Percentiles rank a stretch among this genome's conserved stretches.
These are phyloP conservation scores for Tricholoma saponaceum DNA, from an alignment of 768 basidiomycete genomes.

Conservation along the genomic window DNA sequence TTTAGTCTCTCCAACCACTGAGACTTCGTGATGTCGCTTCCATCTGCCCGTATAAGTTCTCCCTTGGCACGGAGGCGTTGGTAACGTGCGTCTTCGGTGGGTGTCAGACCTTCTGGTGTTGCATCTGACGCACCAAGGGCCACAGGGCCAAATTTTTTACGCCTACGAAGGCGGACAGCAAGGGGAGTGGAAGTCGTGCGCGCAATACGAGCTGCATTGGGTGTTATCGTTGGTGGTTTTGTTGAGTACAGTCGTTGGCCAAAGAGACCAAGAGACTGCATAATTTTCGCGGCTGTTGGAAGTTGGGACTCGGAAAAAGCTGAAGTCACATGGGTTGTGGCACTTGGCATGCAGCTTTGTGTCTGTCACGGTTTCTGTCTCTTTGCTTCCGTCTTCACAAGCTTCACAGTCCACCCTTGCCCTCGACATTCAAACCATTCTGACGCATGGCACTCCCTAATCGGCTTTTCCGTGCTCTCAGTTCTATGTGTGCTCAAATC, in stretches of 20 bases:
- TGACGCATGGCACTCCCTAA: slow-evolving; percentile 35
- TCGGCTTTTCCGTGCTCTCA: slow-evolving; percentile 46
- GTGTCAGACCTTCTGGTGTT: slow-evolving; percentile 54
- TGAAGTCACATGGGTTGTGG: slow-evolving; percentile 13
- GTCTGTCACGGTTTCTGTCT: background rate
- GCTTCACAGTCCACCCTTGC: background rate
- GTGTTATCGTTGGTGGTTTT: slow-evolving; percentile 28
- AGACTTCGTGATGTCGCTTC: slow-evolving; percentile 40
- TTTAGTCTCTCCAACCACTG: slow-evolving; percentile 60
- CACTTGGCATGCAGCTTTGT: too few species aligned
- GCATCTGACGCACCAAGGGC: slow-evolving; percentile 40
- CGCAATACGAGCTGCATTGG: slow-evolving; percentile 44
- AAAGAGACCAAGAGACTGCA: slow-evolving; percentile 31
- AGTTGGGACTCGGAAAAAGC: background rate
- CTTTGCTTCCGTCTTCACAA: background rate
- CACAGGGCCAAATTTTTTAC: slow-evolving; percentile 39
- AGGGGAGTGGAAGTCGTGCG: slow-evolving; percentile 69
- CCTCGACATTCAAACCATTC: slow-evolving; percentile 5
- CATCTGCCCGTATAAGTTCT: slow-evolving; percentile 33
- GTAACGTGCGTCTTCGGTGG: slow-evolving; percentile 60
- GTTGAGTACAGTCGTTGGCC: slow-evolving; percentile 36
- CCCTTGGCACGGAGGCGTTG: slow-evolving; percentile 53
- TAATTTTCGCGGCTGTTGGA: slow-evolving; percentile 11
- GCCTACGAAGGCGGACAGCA: slow-evolving; percentile 68
- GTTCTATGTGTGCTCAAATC: slow-evolving; percentile 55